Conservation (phyloP, 345 rosid genomes). For the Syzygium aqueum region DNA sequence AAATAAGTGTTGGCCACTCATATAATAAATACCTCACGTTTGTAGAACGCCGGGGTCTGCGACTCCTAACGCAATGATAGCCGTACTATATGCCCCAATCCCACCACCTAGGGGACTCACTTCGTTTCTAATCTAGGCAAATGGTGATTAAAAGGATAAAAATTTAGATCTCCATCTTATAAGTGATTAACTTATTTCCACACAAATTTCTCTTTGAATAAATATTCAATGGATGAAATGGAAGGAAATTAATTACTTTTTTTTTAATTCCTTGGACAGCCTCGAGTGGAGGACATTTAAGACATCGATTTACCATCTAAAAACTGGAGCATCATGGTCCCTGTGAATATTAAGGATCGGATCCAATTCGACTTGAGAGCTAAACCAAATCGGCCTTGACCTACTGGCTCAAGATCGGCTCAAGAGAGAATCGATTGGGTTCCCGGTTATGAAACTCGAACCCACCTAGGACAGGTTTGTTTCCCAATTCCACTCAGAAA, state of each 20-base stretch:
- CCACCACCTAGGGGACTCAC: not conserved
- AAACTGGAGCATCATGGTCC: not conserved
- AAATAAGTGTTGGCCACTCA: not conserved
- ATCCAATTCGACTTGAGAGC: fast-evolving
- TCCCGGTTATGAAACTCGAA: not conserved
- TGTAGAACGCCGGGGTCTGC: not conserved
- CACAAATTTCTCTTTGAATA: not conserved
- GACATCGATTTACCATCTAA: not conserved
- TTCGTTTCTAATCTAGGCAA: not conserved
- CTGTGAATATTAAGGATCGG: fast-evolving
- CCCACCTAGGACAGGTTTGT: not conserved
- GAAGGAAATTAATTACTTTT: not conserved
- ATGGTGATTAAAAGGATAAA: not conserved
- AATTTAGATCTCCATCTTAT: not conserved
- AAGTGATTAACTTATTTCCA: not conserved
- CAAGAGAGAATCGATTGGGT: not conserved
- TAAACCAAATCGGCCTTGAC: not conserved
- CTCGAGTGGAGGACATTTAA: not conserved
- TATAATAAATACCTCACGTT: not conserved
- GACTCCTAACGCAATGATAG: not conserved
- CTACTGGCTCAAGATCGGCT: not conserved
- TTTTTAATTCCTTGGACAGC: not conserved
- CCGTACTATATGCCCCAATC: not conserved
- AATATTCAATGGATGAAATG: not conserved
- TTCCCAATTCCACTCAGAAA: fast-evolving